Conservation (phyloP, 306 rosid species). For the Cicer bijugum region DNA sequence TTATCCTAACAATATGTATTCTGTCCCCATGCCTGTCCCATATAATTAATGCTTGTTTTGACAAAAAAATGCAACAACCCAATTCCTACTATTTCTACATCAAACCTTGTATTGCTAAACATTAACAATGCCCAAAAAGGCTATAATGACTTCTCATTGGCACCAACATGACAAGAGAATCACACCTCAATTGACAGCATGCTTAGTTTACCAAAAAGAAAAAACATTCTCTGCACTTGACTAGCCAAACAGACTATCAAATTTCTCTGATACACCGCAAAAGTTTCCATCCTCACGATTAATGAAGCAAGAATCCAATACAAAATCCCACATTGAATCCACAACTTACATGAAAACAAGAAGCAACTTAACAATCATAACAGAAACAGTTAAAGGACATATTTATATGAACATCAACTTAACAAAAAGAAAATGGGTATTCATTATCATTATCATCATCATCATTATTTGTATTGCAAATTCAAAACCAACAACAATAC, state of each 20-base stretch:
- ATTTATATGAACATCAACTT: background rate
- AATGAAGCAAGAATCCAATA: background rate
- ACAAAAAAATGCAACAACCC: conserved; percentile 20
- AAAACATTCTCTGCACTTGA: background rate
- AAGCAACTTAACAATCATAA: conserved; percentile 32
- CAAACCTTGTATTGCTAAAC: conserved; percentile 29
- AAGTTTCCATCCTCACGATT: background rate
- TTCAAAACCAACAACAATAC: conserved; percentile 36
- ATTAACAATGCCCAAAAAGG: background rate
- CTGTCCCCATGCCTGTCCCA: background rate
- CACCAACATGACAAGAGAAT: conserved; percentile 13
- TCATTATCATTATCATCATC: background rate
- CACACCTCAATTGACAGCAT: background rate
- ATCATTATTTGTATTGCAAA: conserved; percentile 29
- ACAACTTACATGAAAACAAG: conserved; percentile 34
- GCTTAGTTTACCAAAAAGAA: background rate
- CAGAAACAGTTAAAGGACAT: conserved; percentile 37
- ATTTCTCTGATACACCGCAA: background rate
- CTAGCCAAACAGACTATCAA: conserved; percentile 24
- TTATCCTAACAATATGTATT: background rate
- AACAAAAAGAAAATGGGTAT: background rate
- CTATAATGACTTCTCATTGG: background rate
- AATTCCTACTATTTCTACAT: background rate
- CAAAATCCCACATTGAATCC: background rate
- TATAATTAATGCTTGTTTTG: background rate